phyloP scores from a whole-genome alignment of 1,284 basidiomycete genomes.

The Puccinia triticina region DNA sequence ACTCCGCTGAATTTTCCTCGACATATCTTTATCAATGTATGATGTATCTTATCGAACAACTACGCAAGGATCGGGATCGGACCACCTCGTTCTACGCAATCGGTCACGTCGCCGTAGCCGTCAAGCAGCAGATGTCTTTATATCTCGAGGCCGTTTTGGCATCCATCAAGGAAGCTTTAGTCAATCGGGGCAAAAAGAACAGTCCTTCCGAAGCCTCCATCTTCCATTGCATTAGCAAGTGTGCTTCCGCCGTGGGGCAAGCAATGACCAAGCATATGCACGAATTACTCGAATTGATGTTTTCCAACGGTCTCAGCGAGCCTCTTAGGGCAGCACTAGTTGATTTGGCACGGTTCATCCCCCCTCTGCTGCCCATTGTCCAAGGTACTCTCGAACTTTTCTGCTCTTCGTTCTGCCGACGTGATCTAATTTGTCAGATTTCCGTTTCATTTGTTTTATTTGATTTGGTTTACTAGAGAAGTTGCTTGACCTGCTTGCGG shows the following conservation, averaged over 20 bases:
- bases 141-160: conserved; percentile 91
- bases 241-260: conserved; percentile 91
- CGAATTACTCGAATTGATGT: conserved; percentile 95
- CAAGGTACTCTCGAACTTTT: conserved; percentile 69
- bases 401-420: conserved; percentile 38
- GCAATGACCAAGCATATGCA: conserved; percentile 93
- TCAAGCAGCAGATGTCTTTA: conserved; percentile 90
- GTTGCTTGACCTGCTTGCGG: conserved; percentile 78
- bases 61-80: conserved; percentile 86
- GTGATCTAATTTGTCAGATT: conserved; percentile 15
- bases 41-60: conserved; percentile 81
- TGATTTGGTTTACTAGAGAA: conserved; percentile 67
- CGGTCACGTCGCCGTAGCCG: conserved; percentile 88
- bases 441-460: conserved; percentile 9
- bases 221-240: conserved; percentile 96
- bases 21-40: conserved; percentile 88
- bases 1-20: conserved; percentile 84
- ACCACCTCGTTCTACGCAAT: conserved; percentile 94
- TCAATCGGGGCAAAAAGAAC: conserved; percentile 85
- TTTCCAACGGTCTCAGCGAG: conserved; percentile 89
- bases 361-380: conserved; percentile 85
- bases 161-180: conserved; percentile 84
- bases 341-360: conserved; percentile 84
- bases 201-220: conserved; percentile 91
- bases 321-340: conserved; percentile 82